Base-by-base conservation (phyloP, 306 rosid genomes). In the Casuarina glauca region DNA sequence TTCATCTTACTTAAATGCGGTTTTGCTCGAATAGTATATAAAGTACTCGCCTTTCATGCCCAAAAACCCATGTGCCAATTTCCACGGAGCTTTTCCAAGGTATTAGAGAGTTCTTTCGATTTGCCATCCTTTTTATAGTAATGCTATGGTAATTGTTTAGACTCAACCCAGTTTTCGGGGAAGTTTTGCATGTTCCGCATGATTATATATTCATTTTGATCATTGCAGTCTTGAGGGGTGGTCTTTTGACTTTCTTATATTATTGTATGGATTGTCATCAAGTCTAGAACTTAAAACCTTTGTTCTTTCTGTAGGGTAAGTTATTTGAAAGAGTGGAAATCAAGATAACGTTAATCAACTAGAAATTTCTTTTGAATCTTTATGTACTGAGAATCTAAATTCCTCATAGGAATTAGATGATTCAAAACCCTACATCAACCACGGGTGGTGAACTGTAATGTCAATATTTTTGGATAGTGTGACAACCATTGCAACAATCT, bases 261-360 rank as follows among this genome's bases (percentile, higher is more conserved):
- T 91, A 80, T 41, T 92, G 32, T 86, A 94, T 63, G 96, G 98
- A 43, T 87, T 91, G 58, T 81, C 92, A 54, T 93, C 94, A 43
- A 92, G 88, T 88, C 96, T 96, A 26, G 80, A 88, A 82, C 94
- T 94, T 58, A 93, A 92, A 81, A 88, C 97, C 66, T 92, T 94
- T 4, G 93, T 92, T 61, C 85, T 94, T 44, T 89, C 97, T 11
- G 82, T 92, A 69, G 88, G 97, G 97, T 93, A 84, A 52, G 66
- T 15, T 53, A 0, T 36, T 53, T 41, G 9, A 16, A 46, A 41
- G 32, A 13, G 42, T 61, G 39, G 9, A 61, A 19, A 39, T 63
- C 46, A 66, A 66, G 63, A 67, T 74, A n/a, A 62, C 58, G 12
- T 41, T 16, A 11, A 26, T 26, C 32, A 26, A 26, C 49, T 3